Evolutionary conservation across 2,329 filamentous ascomycete genomes (phyloP), one percentile per base, ranked within the genome.

Genomic region (Mycocentrospora acerina): DNA sequence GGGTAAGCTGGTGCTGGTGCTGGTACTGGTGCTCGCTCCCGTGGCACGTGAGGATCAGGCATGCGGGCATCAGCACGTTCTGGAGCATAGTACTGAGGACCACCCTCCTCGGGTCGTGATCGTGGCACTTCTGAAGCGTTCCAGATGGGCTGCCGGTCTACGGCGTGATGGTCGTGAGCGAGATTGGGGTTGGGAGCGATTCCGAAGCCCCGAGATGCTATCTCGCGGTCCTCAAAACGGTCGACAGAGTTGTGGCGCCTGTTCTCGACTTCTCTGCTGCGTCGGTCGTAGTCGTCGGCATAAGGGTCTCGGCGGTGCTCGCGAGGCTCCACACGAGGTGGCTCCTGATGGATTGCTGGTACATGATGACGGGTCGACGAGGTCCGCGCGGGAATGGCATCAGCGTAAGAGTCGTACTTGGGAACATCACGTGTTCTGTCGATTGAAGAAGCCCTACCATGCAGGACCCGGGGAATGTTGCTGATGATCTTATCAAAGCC

Each of bases 401-500:
- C 66, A 9, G 73, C 64, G 38, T 74, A 72, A 24, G 57, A 35
- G 15, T 68, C 60, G 51, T 69, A 57, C 55, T 54, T 58, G 28
- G 58, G 50, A 26, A 42, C 45, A 9, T 71, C 66, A 13, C 59
- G 47, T n/a, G 52, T 38, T 14, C 59, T 42, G 10, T 67, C 64
- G 15, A 59, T 60, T 3, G 66, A 68, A 9, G 51, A 55, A 8
- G 64, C 56, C 15, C 64, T 44, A 16, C 27, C 52, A 25, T 54
- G 55, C 10, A 51, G 44, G 10, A 40, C 43, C 10, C 61, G 48
- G 10, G 46, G 43, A 16, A 60, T 37, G 34, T 42, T 48, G 25
- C 37, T 49, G 51, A 79, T 79, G 47, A 87, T 79, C 66, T 81
- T 86, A 53, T 88, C 85, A 48, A 89, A 81, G 0, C 83, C 85